Evolutionary conservation across 148 eudicot genomes (phyloP).

Genomic region (Rhododendron molle): DNA sequence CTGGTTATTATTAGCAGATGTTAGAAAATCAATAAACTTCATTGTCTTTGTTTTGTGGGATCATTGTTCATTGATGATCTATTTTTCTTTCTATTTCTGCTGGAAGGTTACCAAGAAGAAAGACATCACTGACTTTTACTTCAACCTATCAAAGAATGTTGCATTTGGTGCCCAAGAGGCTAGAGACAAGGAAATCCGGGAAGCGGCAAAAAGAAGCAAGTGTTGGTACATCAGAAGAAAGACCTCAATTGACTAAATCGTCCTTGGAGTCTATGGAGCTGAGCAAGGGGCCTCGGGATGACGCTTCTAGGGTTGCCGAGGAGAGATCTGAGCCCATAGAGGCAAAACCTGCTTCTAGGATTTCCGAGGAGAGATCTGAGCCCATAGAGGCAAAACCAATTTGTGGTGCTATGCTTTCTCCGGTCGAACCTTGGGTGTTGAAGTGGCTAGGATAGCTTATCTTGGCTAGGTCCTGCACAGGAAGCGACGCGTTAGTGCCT

Average conservation of each 20-base stretch:
- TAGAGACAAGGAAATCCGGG: conserved; percentile 20
- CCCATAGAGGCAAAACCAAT: conserved; percentile 14
- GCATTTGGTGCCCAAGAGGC: conserved; percentile 68
- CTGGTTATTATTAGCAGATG: not conserved
- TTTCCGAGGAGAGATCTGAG: conserved; percentile 22
- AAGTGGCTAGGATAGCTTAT: no score
- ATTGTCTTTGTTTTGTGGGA: not conserved
- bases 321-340: conserved; percentile 19
- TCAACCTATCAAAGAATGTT: conserved; percentile 69
- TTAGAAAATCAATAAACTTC: not conserved
- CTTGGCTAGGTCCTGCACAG: no score
- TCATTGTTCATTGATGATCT: not conserved
- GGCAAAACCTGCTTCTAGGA: conserved; percentile 22
- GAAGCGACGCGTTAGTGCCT: no score
- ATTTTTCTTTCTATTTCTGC: not conserved
- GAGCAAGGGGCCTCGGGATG: conserved; percentile 18
- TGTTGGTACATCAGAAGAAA: conserved; percentile 19
- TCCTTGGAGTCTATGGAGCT: conserved; percentile 20
- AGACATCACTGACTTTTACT: conserved; percentile 80
- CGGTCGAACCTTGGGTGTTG: no score
- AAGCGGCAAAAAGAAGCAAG: conserved; percentile 23
- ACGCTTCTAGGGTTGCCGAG: conserved; percentile 21
- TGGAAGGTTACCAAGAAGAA: conserved; percentile 79
- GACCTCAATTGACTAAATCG: conserved; percentile 22
- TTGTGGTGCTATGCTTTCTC: conserved; percentile 18